phyloP scores from a whole-genome alignment of 1,284 basidiomycete species.

The Leccinum solheimii region DNA sequence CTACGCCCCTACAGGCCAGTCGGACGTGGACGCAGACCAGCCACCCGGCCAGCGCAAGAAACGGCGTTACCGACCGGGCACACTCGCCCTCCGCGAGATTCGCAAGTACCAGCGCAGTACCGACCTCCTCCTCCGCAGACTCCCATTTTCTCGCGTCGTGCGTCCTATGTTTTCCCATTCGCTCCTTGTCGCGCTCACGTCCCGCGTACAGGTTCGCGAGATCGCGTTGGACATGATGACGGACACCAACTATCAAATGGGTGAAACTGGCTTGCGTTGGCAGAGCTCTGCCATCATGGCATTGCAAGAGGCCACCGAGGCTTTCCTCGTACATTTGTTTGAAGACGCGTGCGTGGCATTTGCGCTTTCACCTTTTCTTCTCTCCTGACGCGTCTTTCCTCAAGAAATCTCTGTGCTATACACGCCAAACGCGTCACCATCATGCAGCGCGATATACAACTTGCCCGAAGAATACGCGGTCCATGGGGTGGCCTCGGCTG shows the following conservation, averaged over 20 bases:
- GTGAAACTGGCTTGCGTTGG: constrained; percentile 77
- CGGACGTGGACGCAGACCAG: constrained; percentile 25
- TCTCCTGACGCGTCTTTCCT: constrained; percentile 6
- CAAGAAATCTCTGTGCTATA: constrained; percentile 87
- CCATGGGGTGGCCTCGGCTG: constrained; percentile 63
- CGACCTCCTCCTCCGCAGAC: constrained; percentile 81
- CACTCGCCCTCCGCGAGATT: constrained; percentile 88
- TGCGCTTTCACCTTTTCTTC: neutral
- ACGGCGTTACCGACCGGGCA: constrained; percentile 79
- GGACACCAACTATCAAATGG: constrained; percentile 60
- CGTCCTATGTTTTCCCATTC: constrained; percentile 33
- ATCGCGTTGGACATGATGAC: constrained; percentile 87
- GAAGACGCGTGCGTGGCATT: constrained; percentile 84
- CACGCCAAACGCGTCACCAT: constrained; percentile 99
- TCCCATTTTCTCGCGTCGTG: constrained; percentile 91
- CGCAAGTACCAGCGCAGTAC: constrained; percentile 93
- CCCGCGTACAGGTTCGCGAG: constrained; percentile 74
- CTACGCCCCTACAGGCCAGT: constrained; percentile 14
- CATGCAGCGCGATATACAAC: constrained; percentile 96
- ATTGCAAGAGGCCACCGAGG: constrained; percentile 93
- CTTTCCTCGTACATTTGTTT: constrained; percentile 91
- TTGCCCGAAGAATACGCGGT: constrained; percentile 92
- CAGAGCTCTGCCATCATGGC: constrained; percentile 89
- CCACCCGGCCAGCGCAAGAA: constrained; percentile 45
- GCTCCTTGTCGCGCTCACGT: constrained; percentile 2